These are phyloP conservation scores for Metschnikowia hibisci DNA, from an alignment of 805 yeast genomes.

Conservation along the genomic window DNA sequence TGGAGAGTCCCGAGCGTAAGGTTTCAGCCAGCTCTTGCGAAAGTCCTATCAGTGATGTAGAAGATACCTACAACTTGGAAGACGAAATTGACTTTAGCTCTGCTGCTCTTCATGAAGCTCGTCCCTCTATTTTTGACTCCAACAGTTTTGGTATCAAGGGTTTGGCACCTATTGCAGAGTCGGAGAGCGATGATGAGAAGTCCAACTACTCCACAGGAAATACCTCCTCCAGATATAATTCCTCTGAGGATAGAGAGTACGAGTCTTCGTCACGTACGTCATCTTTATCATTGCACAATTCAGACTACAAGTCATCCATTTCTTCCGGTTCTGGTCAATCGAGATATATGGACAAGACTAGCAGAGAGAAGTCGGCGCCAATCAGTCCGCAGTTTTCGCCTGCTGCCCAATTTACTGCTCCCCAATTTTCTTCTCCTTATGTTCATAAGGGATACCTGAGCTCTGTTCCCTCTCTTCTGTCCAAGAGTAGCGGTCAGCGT, in stretches of 20 bases:
- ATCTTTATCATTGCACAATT: constrained; percentile 36
- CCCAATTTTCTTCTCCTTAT: constrained; percentile 8
- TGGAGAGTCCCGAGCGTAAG: constrained; percentile 4
- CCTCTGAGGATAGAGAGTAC: constrained; percentile 18
- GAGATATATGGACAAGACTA: constrained; percentile 7
- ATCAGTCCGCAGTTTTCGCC: constrained; percentile 4
- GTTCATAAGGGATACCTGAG: constrained; percentile 11
- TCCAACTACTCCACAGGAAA: constrained; percentile 12
- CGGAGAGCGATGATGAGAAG: constrained; percentile 26
- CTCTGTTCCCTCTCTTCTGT: constrained; percentile 16
- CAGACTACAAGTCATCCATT: constrained; percentile 35
- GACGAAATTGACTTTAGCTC: constrained; percentile 13
- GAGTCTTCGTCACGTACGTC: constrained; percentile 30
- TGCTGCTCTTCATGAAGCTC: constrained; percentile 3
- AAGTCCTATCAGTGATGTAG: constrained; percentile 9
- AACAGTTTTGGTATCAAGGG: constrained; percentile 25
- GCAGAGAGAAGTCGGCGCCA: constrained; percentile 10
- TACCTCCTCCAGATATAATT: constrained; percentile 31
- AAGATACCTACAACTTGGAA: constrained; percentile 8
- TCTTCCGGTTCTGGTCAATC: constrained; percentile 28
- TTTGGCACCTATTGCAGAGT: constrained; percentile 38
- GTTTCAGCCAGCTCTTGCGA: constrained; percentile 8
- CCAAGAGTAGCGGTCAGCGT: constrained; percentile 15
- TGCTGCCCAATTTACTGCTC: constrained; percentile 1
- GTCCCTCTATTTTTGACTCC: constrained; percentile 20